Evolutionary conservation across 306 rosid species (phyloP).

Genomic region (Corylus heterophylla): DNA sequence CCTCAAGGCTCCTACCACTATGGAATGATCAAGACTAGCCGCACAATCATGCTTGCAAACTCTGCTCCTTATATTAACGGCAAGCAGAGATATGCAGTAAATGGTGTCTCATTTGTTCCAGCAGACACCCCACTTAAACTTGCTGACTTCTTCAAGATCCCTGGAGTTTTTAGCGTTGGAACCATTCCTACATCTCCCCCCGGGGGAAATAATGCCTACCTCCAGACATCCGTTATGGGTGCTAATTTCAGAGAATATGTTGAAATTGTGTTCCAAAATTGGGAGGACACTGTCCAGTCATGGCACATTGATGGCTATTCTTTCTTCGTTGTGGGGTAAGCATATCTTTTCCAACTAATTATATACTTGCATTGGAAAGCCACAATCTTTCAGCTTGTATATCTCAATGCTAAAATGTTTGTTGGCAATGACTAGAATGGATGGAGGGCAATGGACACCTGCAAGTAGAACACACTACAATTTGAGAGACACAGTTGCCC

Average conservation of each 20-base stretch:
- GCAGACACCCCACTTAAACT: slow-evolving; percentile 89
- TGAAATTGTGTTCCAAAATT: slow-evolving; percentile 92
- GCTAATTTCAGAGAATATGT: slow-evolving; percentile 76
- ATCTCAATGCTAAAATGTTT: neutral
- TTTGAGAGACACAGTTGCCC: slow-evolving; percentile 83
- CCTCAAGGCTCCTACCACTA: slow-evolving; percentile 98
- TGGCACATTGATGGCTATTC: slow-evolving; percentile 94
- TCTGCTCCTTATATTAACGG: slow-evolving; percentile 84
- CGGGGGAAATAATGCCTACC: slow-evolving; percentile 61
- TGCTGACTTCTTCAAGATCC: slow-evolving; percentile 79
- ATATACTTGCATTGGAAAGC: neutral
- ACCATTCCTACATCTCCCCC: slow-evolving; percentile 65
- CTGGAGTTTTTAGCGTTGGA: slow-evolving; percentile 80
- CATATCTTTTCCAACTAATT: neutral
- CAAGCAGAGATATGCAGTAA: slow-evolving; percentile 91
- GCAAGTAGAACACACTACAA: slow-evolving; percentile 80
- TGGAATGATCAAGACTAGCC: slow-evolving; percentile 70
- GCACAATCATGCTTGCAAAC: slow-evolving; percentile 81
- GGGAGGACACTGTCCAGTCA: slow-evolving; percentile 83
- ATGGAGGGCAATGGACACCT: slow-evolving; percentile 88
- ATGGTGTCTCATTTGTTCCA: slow-evolving; percentile 65
- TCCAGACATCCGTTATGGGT: slow-evolving; percentile 84
- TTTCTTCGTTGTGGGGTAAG: slow-evolving; percentile 91
- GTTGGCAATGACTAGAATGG: slow-evolving; percentile 60
- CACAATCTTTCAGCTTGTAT: neutral